Percentiles rank a stretch among this genome's conserved stretches.
Evolutionary conservation across 306 rosid genomes (phyloP).

Genomic region (Spatholobus suberectus): DNA sequence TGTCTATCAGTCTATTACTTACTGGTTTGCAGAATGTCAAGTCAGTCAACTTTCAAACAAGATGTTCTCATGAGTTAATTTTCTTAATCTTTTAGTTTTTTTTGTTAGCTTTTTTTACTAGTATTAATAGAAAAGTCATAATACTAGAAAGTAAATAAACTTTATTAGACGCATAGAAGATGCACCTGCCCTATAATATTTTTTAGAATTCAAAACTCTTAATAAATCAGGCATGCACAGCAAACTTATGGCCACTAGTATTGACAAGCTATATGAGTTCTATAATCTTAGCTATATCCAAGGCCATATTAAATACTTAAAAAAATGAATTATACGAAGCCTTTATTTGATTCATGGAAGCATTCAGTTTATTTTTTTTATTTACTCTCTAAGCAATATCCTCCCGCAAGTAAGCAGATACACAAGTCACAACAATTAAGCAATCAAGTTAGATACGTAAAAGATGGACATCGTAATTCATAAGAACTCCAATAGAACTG

Average conservation of each 20-base stretch:
- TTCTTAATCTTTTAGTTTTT: not conserved
- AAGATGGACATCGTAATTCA: not conserved
- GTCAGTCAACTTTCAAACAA: conserved; percentile 24
- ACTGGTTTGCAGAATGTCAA: not conserved
- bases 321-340: conserved; percentile 6
- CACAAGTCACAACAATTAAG: conserved; percentile 10
- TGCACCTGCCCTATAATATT: not conserved
- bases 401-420: conserved; percentile 8
- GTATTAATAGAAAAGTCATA: not conserved
- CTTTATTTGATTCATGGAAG: conserved; percentile 12
- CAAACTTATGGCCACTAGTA: not conserved
- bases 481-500: conserved; percentile 17
- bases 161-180: not conserved
- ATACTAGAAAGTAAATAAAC: not conserved
- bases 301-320: conserved; percentile 15
- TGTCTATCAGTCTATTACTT: conserved; percentile 19
- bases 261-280: conserved; percentile 12
- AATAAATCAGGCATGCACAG: not conserved
- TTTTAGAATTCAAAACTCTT: not conserved
- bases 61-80: not conserved
- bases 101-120: not conserved
- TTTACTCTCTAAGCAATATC: conserved; percentile 15
- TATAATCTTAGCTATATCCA: conserved; percentile 18
- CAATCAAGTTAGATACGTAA: not conserved
- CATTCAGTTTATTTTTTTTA: not conserved